A percentile compares a stretch with the other conserved stretches of the same genome.
Conservation (phyloP, 2,329 filamentous ascomycete species). For the Cladophialophora chaetospira region DNA sequence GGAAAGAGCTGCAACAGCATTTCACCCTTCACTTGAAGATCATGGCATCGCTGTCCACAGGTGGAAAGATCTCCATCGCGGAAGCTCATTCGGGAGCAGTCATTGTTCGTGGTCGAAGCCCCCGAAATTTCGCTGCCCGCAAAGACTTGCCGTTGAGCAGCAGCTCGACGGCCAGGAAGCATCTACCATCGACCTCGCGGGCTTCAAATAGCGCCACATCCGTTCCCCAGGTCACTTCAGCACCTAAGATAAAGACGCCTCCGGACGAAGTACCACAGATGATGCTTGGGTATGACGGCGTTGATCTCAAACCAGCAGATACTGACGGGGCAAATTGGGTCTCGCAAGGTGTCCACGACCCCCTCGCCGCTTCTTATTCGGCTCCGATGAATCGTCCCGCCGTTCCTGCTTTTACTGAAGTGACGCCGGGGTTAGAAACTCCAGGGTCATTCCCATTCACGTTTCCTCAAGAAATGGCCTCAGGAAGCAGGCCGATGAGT, state of each 20-base stretch:
- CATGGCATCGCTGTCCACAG: conserved; percentile 77
- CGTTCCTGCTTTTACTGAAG: conserved; percentile 27
- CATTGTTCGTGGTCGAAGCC: conserved; percentile 89
- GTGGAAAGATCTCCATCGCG: conserved; percentile 76
- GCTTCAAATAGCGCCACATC: conserved; percentile 27
- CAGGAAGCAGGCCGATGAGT: conserved; percentile 29
- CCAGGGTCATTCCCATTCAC: conserved; percentile 29
- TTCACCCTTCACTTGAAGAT: conserved; percentile 89
- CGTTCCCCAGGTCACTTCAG: conserved; percentile 32
- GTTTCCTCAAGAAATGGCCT: conserved; percentile 29
- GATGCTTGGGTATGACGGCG: conserved; percentile 19
- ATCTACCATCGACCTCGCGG: conserved; percentile 43
- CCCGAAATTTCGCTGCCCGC: conserved; percentile 88
- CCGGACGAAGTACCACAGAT: conserved; percentile 25
- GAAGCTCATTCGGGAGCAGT: conserved; percentile 88
- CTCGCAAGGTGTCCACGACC: conserved; percentile 24
- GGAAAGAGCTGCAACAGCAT: conserved; percentile 94
- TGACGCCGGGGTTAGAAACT: conserved; percentile 29
- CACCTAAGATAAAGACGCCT: conserved; percentile 30
- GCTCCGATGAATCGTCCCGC: conserved; percentile 28
- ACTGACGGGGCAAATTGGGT: conserved; percentile 19
- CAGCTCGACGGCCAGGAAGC: conserved; percentile 77
- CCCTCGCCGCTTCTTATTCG: conserved; percentile 29
- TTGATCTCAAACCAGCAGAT: conserved; percentile 22
- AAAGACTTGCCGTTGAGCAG: conserved; percentile 89